Conservation (phyloP, 768 basidiomycete species). For the Lactarius deliciosus region DNA sequence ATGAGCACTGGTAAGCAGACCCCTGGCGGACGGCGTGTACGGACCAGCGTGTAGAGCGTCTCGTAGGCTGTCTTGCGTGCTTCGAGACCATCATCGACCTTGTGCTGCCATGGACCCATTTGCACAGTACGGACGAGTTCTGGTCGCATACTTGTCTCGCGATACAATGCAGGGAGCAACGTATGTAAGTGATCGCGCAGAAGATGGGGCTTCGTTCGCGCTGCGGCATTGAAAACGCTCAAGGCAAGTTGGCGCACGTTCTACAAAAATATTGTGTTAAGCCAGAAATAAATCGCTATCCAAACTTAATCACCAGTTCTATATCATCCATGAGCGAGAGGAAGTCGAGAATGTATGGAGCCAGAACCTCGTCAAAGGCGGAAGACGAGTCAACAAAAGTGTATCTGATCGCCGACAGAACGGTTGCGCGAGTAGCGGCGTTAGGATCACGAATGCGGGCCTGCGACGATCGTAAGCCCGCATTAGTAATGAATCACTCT, state of each 20-base stretch:
- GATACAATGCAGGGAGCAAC: slow-evolving; percentile 81
- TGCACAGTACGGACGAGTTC: slow-evolving; percentile 86
- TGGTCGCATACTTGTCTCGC: slow-evolving; percentile 77
- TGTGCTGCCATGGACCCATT: slow-evolving; percentile 97
- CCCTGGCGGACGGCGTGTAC: slow-evolving; percentile 30
- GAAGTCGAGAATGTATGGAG: slow-evolving; percentile 87
- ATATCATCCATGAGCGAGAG: slow-evolving; percentile 85
- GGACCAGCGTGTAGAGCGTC: slow-evolving; percentile 90
- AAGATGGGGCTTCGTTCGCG: slow-evolving; percentile 90
- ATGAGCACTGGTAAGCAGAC: slow-evolving; percentile 5
- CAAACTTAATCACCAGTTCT: slow-evolving; percentile 63
- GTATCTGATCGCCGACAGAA: slow-evolving; percentile 88
- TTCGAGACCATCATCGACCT: slow-evolving; percentile 95
- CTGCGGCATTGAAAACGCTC: slow-evolving; percentile 90
- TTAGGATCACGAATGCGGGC: slow-evolving; percentile 66
- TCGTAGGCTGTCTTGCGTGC: slow-evolving; percentile 97
- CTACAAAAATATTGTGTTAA: slow-evolving; percentile 42
- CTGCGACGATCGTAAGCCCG: slow-evolving; percentile 37
- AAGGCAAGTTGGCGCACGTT: slow-evolving; percentile 87
- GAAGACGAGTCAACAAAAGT: slow-evolving; percentile 85
- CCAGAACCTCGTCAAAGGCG: slow-evolving; percentile 87
- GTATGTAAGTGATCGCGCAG: slow-evolving; percentile 78
- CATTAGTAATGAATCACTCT: neutral
- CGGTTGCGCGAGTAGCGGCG: slow-evolving; percentile 77
- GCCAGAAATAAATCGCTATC: neutral